Conservation (phyloP, 1,284 basidiomycete genomes). For the Apiotrichum gracile region DNA sequence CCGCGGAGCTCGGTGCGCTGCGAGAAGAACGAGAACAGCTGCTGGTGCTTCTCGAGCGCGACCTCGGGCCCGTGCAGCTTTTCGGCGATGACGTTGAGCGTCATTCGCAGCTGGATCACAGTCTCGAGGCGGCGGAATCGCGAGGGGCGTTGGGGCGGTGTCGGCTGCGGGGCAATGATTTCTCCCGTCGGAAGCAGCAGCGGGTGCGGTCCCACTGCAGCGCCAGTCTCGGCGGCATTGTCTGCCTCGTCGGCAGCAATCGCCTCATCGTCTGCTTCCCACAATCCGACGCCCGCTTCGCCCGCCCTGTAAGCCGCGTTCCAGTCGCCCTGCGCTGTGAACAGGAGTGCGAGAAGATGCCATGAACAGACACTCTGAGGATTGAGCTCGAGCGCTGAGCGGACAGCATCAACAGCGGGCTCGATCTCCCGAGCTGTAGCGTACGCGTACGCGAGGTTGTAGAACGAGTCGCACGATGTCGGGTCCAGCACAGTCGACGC, state of each 20-base stretch:
- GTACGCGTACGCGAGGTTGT: conserved; percentile 72
- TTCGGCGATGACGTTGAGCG: conserved; percentile 76
- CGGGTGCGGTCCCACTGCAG: conserved; percentile 14
- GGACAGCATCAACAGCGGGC: conserved; percentile 63
- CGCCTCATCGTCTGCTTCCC: conserved; percentile 49
- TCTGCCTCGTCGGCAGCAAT: conserved; percentile 10
- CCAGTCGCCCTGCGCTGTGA: conserved; percentile 77
- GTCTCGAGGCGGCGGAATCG: conserved; percentile 50
- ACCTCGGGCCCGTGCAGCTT: conserved; percentile 78
- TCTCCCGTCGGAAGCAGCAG: conserved; percentile 6
- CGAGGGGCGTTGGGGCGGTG: neutral
- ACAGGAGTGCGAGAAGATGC: conserved; percentile 82
- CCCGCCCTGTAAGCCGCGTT: conserved; percentile 68
- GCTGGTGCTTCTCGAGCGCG: conserved; percentile 75
- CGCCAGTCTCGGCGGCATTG: conserved; percentile 17
- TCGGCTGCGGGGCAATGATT: neutral
- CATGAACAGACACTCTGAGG: conserved; percentile 71
- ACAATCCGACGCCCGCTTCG: conserved; percentile 60
- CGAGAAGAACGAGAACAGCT: conserved; percentile 74
- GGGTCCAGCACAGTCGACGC: conserved; percentile 56
- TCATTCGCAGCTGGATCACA: conserved; percentile 79
- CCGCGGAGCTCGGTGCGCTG: neutral
- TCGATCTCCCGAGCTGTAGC: conserved; percentile 65
- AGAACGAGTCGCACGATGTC: conserved; percentile 59
- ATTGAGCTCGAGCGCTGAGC: conserved; percentile 69